phyloP scores from a whole-genome alignment of 768 basidiomycete genomes.

The Pleurotus djamor region DNA sequence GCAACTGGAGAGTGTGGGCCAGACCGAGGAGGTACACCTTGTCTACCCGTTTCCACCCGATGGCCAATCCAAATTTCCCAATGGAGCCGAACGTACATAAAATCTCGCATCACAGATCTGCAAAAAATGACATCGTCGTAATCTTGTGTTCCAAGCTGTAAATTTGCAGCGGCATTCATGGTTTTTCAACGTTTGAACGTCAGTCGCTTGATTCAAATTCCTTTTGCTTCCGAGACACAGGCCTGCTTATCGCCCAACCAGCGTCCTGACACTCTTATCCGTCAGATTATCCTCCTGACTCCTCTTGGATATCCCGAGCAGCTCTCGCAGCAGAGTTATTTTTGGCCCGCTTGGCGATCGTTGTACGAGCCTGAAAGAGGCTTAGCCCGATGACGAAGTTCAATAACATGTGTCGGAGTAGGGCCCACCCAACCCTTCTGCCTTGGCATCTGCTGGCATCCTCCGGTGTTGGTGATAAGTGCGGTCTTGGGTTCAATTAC shows the following conservation, averaged over 20 bases:
- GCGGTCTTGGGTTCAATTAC: conserved; percentile 1
- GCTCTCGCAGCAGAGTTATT: not conserved
- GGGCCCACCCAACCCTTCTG: not conserved
- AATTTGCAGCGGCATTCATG: not conserved
- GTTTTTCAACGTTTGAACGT: not conserved
- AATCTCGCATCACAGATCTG: not conserved
- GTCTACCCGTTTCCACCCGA: no score
- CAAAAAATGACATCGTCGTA: not conserved
- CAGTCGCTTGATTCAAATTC: not conserved
- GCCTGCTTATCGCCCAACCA: conserved; percentile 6
- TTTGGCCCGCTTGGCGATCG: conserved; percentile 4
- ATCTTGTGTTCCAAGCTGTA: conserved; percentile 1
- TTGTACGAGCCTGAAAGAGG: not conserved
- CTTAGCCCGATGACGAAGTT: conserved; percentile 1
- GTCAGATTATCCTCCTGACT: not conserved
- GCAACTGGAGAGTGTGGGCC: no score
- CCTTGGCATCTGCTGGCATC: conserved; percentile 5
- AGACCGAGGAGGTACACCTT: no score
- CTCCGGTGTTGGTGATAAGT: conserved; percentile 1
- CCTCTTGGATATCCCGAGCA: not conserved
- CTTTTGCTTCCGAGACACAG: not conserved
- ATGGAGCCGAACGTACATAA: not conserved
- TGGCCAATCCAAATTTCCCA: not conserved
- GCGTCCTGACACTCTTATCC: not conserved
- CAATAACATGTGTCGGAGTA: conserved; percentile 3